Percentiles rank a stretch among this genome's conserved stretches.
Conservation (phyloP, 768 basidiomycete species). For the Naematelia encephala region DNA sequence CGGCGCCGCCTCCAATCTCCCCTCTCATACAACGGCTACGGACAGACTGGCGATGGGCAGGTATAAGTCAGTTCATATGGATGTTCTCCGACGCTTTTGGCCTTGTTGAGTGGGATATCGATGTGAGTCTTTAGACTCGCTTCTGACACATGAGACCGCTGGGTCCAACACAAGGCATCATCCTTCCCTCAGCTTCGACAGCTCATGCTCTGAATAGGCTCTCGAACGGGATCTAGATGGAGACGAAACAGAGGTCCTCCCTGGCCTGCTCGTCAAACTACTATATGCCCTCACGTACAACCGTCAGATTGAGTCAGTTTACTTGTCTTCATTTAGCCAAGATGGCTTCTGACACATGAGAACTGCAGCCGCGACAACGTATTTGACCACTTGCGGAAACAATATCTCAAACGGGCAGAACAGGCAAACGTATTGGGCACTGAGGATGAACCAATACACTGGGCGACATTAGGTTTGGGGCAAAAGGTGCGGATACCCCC, state of each 20-base stretch:
- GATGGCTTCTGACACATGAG: conserved; percentile 6
- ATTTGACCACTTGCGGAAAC: conserved; percentile 40
- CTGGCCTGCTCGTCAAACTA: conserved; percentile 44
- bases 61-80: conserved; percentile 83
- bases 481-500: conserved; percentile 32
- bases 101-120: conserved; percentile 63
- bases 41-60: conserved; percentile 87
- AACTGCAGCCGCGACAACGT: conserved; percentile 42
- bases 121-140: conserved; percentile 35
- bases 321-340: not conserved
- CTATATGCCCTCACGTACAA: conserved; percentile 49
- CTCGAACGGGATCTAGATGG: conserved; percentile 46
- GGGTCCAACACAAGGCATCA: not conserved
- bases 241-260: conserved; percentile 31
- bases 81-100: conserved; percentile 74
- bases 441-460: conserved; percentile 36
- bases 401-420: conserved; percentile 38
- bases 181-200: not conserved
- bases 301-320: conserved; percentile 44
- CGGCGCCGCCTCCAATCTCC: conserved; percentile 40
- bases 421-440: conserved; percentile 35
- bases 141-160: not conserved
- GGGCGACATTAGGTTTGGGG: conserved; percentile 43
- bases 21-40: conserved; percentile 57
- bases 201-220: conserved; percentile 14